phyloP scores from a whole-genome alignment of 306 rosid species.

The Sicyos baderoa region DNA sequence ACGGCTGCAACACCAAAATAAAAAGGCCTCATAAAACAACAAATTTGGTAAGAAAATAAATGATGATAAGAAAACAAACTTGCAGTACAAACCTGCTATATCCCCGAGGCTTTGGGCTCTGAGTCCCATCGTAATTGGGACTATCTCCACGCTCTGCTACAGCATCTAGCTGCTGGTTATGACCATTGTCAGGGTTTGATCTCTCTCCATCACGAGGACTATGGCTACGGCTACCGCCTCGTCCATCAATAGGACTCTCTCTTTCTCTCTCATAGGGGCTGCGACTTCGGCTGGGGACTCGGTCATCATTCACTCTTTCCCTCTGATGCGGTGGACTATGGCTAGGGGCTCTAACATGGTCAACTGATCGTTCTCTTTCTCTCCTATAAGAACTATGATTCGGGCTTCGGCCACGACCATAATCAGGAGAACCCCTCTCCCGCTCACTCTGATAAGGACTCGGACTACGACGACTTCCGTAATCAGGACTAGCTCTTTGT shows the following conservation, averaged over 20 bases:
- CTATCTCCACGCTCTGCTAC: slow-evolving; percentile 54
- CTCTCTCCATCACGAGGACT: slow-evolving; percentile 45
- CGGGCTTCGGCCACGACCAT: slow-evolving; percentile 49
- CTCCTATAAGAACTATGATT: slow-evolving; percentile 40
- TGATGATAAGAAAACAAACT: neutral
- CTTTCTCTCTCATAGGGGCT: slow-evolving; percentile 43
- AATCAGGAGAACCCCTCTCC: slow-evolving; percentile 48
- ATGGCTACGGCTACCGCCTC: slow-evolving; percentile 25
- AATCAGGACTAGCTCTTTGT: slow-evolving; percentile 72
- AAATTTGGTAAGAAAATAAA: neutral
- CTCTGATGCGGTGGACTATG: slow-evolving; percentile 28
- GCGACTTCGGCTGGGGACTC: slow-evolving; percentile 22
- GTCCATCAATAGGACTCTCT: slow-evolving; percentile 46
- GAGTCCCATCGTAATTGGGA: slow-evolving; percentile 68
- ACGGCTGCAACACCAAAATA: neutral
- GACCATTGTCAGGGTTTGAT: slow-evolving; percentile 50
- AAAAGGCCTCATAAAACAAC: neutral
- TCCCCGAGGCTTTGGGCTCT: slow-evolving; percentile 72
- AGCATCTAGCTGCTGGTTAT: slow-evolving; percentile 42
- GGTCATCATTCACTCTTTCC: slow-evolving; percentile 26
- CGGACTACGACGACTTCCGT: slow-evolving; percentile 57
- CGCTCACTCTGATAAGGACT: slow-evolving; percentile 52
- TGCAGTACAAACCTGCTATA: slow-evolving; percentile 50
- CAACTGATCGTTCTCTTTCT: slow-evolving; percentile 23
- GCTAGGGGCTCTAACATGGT: slow-evolving; percentile 27